A percentile compares a stretch with the other conserved stretches of the same genome.
These are phyloP conservation scores for Chenopodium quinoa DNA, from an alignment of 148 eudicot species.

Conservation along the genomic window DNA sequence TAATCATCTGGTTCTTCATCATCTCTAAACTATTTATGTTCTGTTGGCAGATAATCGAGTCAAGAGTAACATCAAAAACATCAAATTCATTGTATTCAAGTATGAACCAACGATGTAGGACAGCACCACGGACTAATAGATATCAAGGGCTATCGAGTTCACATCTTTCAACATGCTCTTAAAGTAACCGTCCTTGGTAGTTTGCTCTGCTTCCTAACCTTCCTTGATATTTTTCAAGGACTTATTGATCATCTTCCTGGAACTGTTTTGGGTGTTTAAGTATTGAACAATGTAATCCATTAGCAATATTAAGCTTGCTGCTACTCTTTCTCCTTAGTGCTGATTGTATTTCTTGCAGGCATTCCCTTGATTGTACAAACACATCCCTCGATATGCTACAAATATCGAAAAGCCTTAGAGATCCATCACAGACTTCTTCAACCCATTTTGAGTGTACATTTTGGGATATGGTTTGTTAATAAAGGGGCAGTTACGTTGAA, in stretches of 20 bases:
- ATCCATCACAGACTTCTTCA: conserved; percentile 26
- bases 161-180: conserved; percentile 16
- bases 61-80: conserved; percentile 4
- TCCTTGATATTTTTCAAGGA: conserved; percentile 23
- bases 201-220: background rate
- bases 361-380: conserved; percentile 23
- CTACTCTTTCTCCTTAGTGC: conserved; percentile 27
- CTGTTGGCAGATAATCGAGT: conserved; percentile 6
- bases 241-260: conserved; percentile 22
- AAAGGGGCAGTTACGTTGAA: conserved; percentile 17
- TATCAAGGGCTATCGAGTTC: conserved; percentile 14
- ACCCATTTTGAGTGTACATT: conserved; percentile 9
- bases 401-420: conserved; percentile 34
- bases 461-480: conserved; percentile 18
- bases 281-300: conserved; percentile 6
- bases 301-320: conserved; percentile 6
- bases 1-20: conserved; percentile 16
- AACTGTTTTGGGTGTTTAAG: conserved; percentile 14
- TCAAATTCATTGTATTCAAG: conserved; percentile 8
- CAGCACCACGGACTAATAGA: conserved; percentile 25
- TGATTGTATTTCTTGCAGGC: conserved; percentile 28
- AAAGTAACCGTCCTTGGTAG: conserved; percentile 1
- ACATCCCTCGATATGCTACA: conserved; percentile 27
- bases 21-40: background rate
- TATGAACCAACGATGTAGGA: conserved; percentile 16